These are phyloP conservation scores for Podospora australis DNA, from an alignment of 495 filamentous ascomycete genomes.

Conservation along the genomic window DNA sequence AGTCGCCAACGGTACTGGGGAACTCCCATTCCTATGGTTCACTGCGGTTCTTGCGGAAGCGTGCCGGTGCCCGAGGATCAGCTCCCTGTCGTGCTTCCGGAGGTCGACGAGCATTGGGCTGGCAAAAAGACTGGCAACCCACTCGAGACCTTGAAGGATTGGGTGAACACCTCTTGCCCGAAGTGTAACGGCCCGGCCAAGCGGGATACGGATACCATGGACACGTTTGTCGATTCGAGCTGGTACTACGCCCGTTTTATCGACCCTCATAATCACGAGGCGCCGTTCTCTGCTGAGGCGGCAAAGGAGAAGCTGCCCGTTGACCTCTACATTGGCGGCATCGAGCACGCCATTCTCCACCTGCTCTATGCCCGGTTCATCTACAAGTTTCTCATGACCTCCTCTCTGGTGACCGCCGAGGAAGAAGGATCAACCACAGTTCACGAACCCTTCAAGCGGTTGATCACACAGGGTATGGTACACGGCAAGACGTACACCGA, in stretches of 20 bases:
- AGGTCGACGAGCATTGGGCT: conserved; percentile 60
- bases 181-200: conserved; percentile 62
- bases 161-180: conserved; percentile 71
- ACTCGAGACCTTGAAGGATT: conserved; percentile 61
- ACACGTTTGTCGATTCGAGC: conserved; percentile 89
- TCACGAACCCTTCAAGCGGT: conserved; percentile 68
- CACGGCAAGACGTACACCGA: conserved; percentile 79
- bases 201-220: conserved; percentile 91
- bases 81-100: conserved; percentile 69
- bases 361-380: conserved; percentile 89
- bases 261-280: conserved; percentile 56
- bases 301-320: conserved; percentile 59
- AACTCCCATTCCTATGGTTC: conserved; percentile 81
- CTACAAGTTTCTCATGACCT: conserved; percentile 72
- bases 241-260: conserved; percentile 86
- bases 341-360: conserved; percentile 87
- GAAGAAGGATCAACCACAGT: conserved; percentile 2
- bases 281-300: conserved; percentile 52
- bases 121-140: conserved; percentile 69
- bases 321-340: conserved; percentile 79
- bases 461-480: conserved; percentile 89
- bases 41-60: conserved; percentile 69
- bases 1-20: conserved; percentile 90
- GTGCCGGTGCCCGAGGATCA: conserved; percentile 72
- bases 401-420: conserved; percentile 27